Evolutionary conservation across 2,329 filamentous ascomycete species (phyloP).

Genomic region (Hypoxylon sp.): DNA sequence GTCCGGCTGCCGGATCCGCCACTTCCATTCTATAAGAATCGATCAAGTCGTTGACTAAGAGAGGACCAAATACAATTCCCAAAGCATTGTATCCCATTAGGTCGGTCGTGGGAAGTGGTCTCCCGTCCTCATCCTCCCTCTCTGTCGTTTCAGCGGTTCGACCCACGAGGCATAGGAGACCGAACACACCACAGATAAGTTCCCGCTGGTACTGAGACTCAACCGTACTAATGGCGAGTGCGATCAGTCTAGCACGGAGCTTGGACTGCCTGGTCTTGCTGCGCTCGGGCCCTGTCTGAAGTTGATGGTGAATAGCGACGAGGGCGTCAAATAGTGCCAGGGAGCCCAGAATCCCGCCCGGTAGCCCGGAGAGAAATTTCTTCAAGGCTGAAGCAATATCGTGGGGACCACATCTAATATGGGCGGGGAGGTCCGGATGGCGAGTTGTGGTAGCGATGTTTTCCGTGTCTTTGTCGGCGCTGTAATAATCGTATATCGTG

Average conservation of each 20-base stretch:
- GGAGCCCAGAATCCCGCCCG: slow-evolving; percentile 72
- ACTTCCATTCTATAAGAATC: slow-evolving; percentile 58
- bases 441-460: slow-evolving; percentile 65
- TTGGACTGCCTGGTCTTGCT: slow-evolving; percentile 62
- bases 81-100: slow-evolving; percentile 71
- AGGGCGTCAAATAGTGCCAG: slow-evolving; percentile 68
- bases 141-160: slow-evolving; percentile 62
- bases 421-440: slow-evolving; percentile 64
- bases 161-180: slow-evolving; percentile 68
- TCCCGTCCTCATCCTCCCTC: slow-evolving; percentile 60
- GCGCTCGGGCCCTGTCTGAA: slow-evolving; percentile 60
- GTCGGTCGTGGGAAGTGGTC: slow-evolving; percentile 62
- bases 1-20: slow-evolving; percentile 52
- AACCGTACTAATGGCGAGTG: slow-evolving; percentile 67
- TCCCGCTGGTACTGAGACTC: slow-evolving; percentile 67
- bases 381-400: slow-evolving; percentile 75
- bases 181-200: slow-evolving; percentile 72
- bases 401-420: slow-evolving; percentile 66
- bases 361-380: slow-evolving; percentile 66
- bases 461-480: slow-evolving; percentile 56
- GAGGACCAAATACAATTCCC: slow-evolving; percentile 70
- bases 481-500: slow-evolving; percentile 70
- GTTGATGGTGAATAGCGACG: slow-evolving; percentile 65
- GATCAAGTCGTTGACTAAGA: slow-evolving; percentile 66
- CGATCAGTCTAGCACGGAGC: slow-evolving; percentile 70